phyloP scores from a whole-genome alignment of 2,329 filamentous ascomycete genomes.

The Penicillium sp. region DNA sequence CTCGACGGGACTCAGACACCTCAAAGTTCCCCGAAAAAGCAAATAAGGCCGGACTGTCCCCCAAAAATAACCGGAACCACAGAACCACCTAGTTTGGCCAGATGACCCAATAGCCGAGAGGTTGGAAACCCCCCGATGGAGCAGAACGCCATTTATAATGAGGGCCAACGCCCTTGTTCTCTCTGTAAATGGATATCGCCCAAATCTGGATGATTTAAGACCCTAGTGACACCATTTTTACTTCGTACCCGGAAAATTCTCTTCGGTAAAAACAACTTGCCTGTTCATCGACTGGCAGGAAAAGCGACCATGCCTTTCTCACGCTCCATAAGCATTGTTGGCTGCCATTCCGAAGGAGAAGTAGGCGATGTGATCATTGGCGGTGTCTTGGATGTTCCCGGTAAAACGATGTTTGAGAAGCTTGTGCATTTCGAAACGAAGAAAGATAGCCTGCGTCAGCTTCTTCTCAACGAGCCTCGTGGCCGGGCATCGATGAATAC shows the following conservation, averaged over 20 bases:
- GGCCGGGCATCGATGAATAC: slow-evolving; percentile 48
- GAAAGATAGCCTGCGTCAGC: slow-evolving; percentile 46
- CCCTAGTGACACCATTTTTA: neutral
- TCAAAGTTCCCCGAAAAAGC: slow-evolving; percentile 6
- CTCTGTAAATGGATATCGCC: neutral
- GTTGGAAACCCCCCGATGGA: neutral
- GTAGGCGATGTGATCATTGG: slow-evolving; percentile 56
- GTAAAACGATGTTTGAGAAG: slow-evolving; percentile 55
- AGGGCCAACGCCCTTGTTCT: neutral
- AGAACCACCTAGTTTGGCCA: neutral
- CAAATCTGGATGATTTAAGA: neutral
- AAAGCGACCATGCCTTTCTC: slow-evolving; percentile 23
- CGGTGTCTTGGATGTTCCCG: slow-evolving; percentile 50
- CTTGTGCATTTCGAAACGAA: slow-evolving; percentile 48
- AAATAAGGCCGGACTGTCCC: slow-evolving; percentile 6
- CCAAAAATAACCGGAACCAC: neutral
- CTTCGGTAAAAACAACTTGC: neutral
- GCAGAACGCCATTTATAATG: neutral
- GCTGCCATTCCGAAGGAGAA: slow-evolving; percentile 38
- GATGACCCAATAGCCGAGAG: neutral
- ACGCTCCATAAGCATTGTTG: slow-evolving; percentile 30
- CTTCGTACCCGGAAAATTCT: too few relatives aligned
- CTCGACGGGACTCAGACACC: neutral
- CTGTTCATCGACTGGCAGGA: neutral
- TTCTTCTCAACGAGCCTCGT: slow-evolving; percentile 53